A percentile compares a stretch with the other conserved stretches of the same genome.
Evolutionary conservation across 306 rosid species (phyloP).

Genomic region (Urtica urens): DNA sequence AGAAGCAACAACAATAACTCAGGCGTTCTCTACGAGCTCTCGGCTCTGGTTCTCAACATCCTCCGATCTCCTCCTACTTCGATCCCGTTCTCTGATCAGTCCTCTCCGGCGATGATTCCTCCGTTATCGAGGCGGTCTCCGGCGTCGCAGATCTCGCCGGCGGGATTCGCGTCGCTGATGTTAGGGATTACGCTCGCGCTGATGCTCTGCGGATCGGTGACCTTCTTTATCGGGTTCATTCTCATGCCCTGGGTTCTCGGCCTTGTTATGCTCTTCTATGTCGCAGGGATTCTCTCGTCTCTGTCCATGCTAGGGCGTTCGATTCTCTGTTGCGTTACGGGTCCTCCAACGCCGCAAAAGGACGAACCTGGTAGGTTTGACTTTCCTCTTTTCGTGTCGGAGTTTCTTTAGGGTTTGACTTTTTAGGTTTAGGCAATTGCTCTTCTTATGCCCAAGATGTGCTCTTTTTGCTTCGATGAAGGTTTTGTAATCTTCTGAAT

Average conservation of each 20-base stretch:
- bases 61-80: conserved; percentile 56
- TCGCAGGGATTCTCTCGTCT: conserved; percentile 55
- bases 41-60: conserved; percentile 55
- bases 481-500: neutral
- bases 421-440: no score
- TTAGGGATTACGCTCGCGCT: conserved; percentile 70
- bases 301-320: conserved; percentile 61
- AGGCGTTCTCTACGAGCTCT: conserved; percentile 51
- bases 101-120: neutral
- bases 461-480: neutral
- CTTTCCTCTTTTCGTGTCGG: neutral
- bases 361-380: conserved; percentile 46
- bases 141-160: conserved; percentile 47
- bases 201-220: conserved; percentile 90
- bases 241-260: conserved; percentile 94
- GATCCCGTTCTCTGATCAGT: conserved; percentile 29
- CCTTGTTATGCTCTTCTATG: conserved; percentile 53
- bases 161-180: conserved; percentile 69
- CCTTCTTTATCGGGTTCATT: conserved; percentile 78
- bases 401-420: neutral
- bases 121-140: conserved; percentile 7
- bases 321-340: conserved; percentile 41
- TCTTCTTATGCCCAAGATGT: neutral
- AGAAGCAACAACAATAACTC: no score
- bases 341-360: conserved; percentile 39